These are phyloP conservation scores for Vitis rupestris DNA, from an alignment of 164 flowering plant species.

Conservation along the genomic window DNA sequence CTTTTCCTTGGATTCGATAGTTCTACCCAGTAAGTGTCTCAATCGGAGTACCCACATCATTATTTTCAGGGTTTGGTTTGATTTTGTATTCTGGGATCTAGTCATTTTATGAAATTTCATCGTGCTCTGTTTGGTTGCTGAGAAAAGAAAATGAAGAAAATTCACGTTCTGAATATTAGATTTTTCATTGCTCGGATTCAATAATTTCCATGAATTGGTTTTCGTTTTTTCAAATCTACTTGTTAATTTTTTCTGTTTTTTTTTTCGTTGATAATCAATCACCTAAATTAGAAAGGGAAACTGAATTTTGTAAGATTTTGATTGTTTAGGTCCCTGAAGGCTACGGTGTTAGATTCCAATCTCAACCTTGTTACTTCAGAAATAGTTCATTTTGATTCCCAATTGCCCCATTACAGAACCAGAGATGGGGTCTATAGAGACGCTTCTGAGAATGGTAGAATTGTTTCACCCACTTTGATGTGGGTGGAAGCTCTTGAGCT, in stretches of 20 bases:
- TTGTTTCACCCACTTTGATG: conserved; percentile 93
- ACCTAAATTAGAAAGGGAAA: neutral
- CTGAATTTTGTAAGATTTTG: neutral
- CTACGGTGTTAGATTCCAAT: conserved; percentile 79
- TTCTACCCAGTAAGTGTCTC: conserved; percentile 60
- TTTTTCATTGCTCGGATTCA: too few species aligned
- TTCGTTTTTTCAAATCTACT: too few species aligned
- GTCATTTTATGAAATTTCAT: too few species aligned
- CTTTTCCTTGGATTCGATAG: conserved; percentile 67
- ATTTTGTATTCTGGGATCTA: too few species aligned
- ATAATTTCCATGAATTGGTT: too few species aligned
- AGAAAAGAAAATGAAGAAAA: too few species aligned
- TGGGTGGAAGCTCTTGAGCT: conserved; percentile 95
- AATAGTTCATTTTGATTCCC: conserved; percentile 75
- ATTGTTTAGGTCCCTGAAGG: conserved; percentile 78
- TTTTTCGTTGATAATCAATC: neutral
- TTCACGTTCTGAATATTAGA: too few species aligned
- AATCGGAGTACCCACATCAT: too few species aligned
- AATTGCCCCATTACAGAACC: conserved; percentile 85
- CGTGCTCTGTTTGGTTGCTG: too few species aligned
- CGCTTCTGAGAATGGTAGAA: conserved; percentile 60
- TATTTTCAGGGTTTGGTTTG: too few species aligned
- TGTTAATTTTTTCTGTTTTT: neutral
- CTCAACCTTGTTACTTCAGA: conserved; percentile 66
- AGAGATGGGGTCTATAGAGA: conserved; percentile 90